Conservation (phyloP, 208 protist species). For the Trypanosoma cruzi region DNA sequence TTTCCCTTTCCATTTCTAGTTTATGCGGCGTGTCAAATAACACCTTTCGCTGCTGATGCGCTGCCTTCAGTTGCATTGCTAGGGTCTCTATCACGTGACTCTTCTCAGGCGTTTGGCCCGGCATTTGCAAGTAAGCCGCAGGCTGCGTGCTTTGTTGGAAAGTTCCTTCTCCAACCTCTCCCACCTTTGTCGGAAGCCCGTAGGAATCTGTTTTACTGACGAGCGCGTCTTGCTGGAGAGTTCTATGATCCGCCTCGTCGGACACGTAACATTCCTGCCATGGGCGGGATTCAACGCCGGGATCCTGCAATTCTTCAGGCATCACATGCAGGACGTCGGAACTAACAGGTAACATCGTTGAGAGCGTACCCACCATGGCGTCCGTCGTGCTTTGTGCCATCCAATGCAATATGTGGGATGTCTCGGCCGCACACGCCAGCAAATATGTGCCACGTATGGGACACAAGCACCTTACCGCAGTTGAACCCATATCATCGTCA, state of each 20-base stretch:
- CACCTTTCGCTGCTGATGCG: background rate
- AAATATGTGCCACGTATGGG: constrained; percentile 2
- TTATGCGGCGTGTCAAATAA: background rate
- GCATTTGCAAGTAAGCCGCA: background rate
- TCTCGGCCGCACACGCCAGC: constrained; percentile 8
- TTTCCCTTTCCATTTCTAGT: constrained; percentile 4
- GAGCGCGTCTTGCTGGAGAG: background rate
- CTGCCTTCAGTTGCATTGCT: background rate
- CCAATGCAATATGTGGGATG: constrained; percentile 19
- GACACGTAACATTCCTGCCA: background rate
- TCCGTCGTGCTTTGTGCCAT: background rate
- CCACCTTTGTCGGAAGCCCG: background rate
- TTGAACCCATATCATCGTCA: constrained; percentile 4
- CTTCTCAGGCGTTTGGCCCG: background rate
- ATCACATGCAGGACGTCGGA: background rate
- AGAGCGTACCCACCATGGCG: background rate
- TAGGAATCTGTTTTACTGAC: background rate
- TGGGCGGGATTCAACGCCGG: background rate
- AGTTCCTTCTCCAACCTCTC: background rate
- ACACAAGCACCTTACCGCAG: background rate
- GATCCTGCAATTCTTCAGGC: background rate
- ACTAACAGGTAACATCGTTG: background rate
- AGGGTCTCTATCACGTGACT: background rate
- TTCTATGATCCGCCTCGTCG: background rate
- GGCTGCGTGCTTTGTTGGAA: background rate